Conservation (phyloP, 441 rosid genomes). For the Omphalea diandra region DNA sequence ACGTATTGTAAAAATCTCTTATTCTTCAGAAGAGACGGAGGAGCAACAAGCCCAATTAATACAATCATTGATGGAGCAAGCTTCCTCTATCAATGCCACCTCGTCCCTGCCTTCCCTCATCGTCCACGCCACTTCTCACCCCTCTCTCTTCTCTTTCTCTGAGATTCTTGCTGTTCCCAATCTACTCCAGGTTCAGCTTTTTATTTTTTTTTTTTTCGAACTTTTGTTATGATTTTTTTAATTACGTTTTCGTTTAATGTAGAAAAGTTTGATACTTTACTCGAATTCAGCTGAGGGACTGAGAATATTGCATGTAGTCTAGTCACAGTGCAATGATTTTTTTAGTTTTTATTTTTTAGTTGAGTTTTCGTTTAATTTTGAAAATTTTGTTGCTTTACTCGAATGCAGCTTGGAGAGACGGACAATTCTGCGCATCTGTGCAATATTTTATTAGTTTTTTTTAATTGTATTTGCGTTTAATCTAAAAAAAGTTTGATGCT, state of each 20-base stretch:
- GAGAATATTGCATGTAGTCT: too few species aligned
- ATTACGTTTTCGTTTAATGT: too few species aligned
- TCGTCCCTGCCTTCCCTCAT: constrained; percentile 47
- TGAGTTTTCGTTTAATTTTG: too few species aligned
- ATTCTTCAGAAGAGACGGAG: constrained; percentile 42
- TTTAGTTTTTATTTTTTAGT: too few species aligned
- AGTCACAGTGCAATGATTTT: too few species aligned
- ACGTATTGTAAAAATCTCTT: too few species aligned
- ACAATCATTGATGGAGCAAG: constrained; percentile 55
- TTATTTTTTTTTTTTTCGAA: not conserved
- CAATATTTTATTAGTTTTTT: too few species aligned
- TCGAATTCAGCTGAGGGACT: too few species aligned
- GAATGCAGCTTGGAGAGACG: constrained; percentile 71
- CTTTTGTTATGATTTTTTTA: too few species aligned
- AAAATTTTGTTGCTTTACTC: not conserved
- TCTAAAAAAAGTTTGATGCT: not conserved
- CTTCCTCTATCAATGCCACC: constrained; percentile 40
- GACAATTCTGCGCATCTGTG: constrained; percentile 46
- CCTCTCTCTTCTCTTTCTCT: constrained; percentile 79
- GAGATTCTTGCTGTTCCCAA: constrained; percentile 74
- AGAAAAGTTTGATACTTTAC: too few species aligned
- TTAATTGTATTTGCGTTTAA: too few species aligned
- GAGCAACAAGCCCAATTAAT: constrained; percentile 64
- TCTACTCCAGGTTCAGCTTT: constrained; percentile 34
- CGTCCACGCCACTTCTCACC: constrained; percentile 76